Conservation (phyloP, 805 yeast genomes). For the Myxozyma geophila region DNA sequence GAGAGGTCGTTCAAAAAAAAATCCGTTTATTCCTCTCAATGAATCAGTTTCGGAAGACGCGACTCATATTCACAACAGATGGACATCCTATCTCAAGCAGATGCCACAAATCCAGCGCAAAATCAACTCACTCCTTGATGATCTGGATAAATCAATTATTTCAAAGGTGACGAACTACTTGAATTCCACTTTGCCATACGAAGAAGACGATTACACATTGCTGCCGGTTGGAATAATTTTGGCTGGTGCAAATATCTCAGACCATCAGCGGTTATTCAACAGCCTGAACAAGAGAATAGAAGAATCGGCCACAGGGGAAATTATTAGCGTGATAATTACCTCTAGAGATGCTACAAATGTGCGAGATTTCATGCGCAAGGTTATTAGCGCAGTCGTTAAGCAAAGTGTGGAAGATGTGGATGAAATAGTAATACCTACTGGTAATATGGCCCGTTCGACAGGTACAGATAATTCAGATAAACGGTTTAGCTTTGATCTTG, state of each 20-base stretch:
- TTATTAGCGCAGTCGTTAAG: constrained; percentile 45
- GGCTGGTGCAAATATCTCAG: constrained; percentile 46
- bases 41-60: constrained; percentile 17
- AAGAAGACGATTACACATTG: constrained; percentile 27
- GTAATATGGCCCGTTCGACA: background rate
- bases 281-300: constrained; percentile 32
- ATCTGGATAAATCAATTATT: constrained; percentile 8
- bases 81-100: constrained; percentile 6
- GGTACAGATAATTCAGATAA: constrained; percentile 40
- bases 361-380: constrained; percentile 43
- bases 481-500: constrained; percentile 47
- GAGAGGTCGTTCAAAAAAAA: constrained; percentile 1
- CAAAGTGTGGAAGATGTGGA: constrained; percentile 14
- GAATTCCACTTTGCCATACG: background rate
- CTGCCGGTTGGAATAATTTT: constrained; percentile 42
- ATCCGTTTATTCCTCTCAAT: constrained; percentile 17
- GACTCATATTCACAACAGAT: constrained; percentile 15
- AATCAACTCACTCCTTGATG: constrained; percentile 5
- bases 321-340: constrained; percentile 40
- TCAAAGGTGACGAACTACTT: constrained; percentile 8
- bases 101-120: constrained; percentile 7
- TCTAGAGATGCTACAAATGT: constrained; percentile 47
- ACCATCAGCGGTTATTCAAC: constrained; percentile 42
- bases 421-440: constrained; percentile 15
- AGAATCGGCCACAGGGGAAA: constrained; percentile 4